Conservation (phyloP, 352 stramenopile species). For the Phytophthora agathidicida region DNA sequence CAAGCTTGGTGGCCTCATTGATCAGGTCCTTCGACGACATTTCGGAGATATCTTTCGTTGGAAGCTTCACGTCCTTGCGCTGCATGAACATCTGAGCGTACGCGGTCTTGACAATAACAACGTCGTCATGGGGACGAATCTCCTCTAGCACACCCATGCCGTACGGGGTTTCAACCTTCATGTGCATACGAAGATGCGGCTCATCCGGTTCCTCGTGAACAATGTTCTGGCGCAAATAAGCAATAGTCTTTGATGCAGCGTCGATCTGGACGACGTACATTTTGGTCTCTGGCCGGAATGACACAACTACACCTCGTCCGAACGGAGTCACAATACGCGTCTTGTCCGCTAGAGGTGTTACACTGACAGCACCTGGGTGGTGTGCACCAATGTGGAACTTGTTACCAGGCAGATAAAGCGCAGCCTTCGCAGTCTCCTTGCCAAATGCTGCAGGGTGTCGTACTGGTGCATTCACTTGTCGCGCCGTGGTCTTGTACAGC, state of each 20-base stretch:
- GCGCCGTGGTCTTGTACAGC: constrained; percentile 60
- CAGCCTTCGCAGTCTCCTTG: constrained; percentile 45
- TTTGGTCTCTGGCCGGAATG: constrained; percentile 72
- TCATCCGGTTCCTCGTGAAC: constrained; percentile 75
- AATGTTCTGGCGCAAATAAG: constrained; percentile 69
- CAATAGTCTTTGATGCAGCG: constrained; percentile 59
- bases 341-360: constrained; percentile 75
- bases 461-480: constrained; percentile 47
- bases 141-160: constrained; percentile 67
- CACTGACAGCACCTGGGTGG: constrained; percentile 67
- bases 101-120: constrained; percentile 68
- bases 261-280: constrained; percentile 86
- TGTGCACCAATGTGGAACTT: constrained; percentile 67
- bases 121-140: constrained; percentile 66
- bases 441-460: constrained; percentile 80
- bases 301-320: constrained; percentile 70
- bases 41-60: constrained; percentile 63
- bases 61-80: constrained; percentile 73
- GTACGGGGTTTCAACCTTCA: constrained; percentile 81
- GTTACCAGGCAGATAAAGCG: constrained; percentile 81
- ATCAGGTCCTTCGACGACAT: constrained; percentile 85
- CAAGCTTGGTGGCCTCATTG: constrained; percentile 65
- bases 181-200: constrained; percentile 77
- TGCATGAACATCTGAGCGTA: constrained; percentile 85
- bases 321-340: constrained; percentile 78